Percentiles rank a stretch among this genome's conserved stretches.
phyloP scores from a whole-genome alignment of 805 yeast species.

The Teunomyces cretensis region DNA sequence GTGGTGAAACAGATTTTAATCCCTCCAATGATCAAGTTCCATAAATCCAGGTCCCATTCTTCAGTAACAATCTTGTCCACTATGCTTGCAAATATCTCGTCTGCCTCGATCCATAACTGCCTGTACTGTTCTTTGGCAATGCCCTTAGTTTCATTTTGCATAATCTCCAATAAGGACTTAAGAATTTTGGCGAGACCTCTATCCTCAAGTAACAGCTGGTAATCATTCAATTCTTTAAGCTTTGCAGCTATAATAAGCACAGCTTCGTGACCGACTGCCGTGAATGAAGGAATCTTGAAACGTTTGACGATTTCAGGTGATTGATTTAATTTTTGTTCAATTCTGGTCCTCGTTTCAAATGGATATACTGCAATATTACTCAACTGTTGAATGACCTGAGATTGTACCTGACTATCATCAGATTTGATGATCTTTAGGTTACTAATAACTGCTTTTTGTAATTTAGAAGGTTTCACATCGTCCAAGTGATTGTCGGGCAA shows the following conservation, averaged over 20 bases:
- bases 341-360: conserved; percentile 57
- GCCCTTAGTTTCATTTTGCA: conserved; percentile 44
- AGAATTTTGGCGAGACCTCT: conserved; percentile 46
- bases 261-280: conserved; percentile 54
- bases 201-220: conserved; percentile 41
- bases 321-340: conserved; percentile 50
- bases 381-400: conserved; percentile 52
- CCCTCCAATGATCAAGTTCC: conserved; percentile 44
- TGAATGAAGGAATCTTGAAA: conserved; percentile 60
- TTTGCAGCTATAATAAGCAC: conserved; percentile 39
- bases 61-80: conserved; percentile 28
- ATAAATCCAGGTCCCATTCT: conserved; percentile 22
- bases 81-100: conserved; percentile 38
- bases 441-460: conserved; percentile 61
- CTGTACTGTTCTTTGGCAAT: conserved; percentile 17
- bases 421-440: conserved; percentile 40
- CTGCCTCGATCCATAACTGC: conserved; percentile 58
- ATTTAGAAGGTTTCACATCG: conserved; percentile 47
- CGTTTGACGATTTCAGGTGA: conserved; percentile 42
- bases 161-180: conserved; percentile 52
- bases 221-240: conserved; percentile 29
- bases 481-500: conserved; percentile 61
- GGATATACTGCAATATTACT: conserved; percentile 57
- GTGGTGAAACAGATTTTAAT: conserved; percentile 40
- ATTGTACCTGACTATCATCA: conserved; percentile 34